Conservation (phyloP, 768 basidiomycete species). For the Lactifluus echinatus region DNA sequence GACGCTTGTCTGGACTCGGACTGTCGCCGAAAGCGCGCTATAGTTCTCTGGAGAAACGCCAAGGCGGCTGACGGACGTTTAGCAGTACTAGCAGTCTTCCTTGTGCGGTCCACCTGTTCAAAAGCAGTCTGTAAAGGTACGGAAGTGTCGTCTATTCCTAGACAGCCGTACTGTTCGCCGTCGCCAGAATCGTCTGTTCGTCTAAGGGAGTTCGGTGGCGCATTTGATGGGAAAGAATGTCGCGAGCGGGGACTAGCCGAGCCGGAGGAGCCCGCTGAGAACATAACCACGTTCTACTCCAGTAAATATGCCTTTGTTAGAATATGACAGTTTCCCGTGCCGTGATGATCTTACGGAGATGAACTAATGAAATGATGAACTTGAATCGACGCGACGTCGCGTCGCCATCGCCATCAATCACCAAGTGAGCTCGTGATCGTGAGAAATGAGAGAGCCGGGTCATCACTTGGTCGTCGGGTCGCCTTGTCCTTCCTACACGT, state of each 20-base stretch:
- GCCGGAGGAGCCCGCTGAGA: background rate
- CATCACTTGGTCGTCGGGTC: background rate
- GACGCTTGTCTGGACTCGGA: background rate
- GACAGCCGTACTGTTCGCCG: background rate
- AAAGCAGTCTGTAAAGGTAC: background rate
- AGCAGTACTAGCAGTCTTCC: background rate
- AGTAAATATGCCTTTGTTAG: too few species aligned
- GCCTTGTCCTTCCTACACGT: background rate
- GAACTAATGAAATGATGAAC: too few species aligned
- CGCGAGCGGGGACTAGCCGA: background rate
- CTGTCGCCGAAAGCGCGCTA: conserved; percentile 6
- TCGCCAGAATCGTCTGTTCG: background rate
- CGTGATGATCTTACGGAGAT: too few species aligned
- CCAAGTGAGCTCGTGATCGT: conserved; percentile 3
- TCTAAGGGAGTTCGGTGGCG: background rate
- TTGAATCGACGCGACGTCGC: too few species aligned
- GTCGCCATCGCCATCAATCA: too few species aligned
- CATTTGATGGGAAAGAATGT: background rate
- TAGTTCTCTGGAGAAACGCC: conserved; percentile 8
- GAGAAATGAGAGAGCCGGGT: background rate
- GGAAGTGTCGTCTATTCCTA: background rate
- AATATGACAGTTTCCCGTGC: too few species aligned
- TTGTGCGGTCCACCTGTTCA: background rate
- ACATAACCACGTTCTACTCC: too few species aligned
- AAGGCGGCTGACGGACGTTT: conserved; percentile 2